A percentile compares a stretch with the other conserved stretches of the same genome.
Evolutionary conservation across 805 yeast species (phyloP).

Genomic region (Yarrowia divulgata): DNA sequence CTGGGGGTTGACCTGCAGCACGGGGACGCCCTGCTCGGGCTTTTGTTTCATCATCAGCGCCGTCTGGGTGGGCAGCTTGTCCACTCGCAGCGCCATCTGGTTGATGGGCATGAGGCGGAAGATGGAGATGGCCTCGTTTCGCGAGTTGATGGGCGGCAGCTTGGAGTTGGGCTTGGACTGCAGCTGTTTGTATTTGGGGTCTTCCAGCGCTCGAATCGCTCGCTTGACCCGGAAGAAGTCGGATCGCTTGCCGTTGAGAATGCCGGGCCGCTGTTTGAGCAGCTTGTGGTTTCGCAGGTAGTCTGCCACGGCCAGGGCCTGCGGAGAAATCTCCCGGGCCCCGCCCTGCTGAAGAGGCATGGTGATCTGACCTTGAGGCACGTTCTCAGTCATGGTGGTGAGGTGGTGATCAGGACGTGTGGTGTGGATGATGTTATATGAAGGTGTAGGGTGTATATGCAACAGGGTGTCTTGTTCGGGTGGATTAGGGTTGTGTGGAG

Average conservation of each 20-base stretch:
- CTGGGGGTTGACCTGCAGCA: constrained; percentile 51
- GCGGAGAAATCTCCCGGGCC: constrained; percentile 53
- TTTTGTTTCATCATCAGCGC: constrained; percentile 74
- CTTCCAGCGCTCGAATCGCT: constrained; percentile 75
- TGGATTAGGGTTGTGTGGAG: constrained; percentile 14
- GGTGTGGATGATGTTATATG: constrained; percentile 2
- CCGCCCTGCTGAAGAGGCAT: constrained; percentile 38
- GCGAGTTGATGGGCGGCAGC: constrained; percentile 60
- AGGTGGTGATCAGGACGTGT: constrained; percentile 16
- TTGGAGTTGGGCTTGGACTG: constrained; percentile 55
- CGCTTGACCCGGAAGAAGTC: constrained; percentile 89
- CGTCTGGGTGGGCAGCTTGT: constrained; percentile 66
- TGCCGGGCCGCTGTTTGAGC: constrained; percentile 84
- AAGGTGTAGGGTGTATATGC: constrained; percentile 13
- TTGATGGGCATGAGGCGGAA: constrained; percentile 73
- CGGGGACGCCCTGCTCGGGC: constrained; percentile 65
- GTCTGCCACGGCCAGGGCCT: constrained; percentile 72
- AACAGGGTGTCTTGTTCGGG: constrained; percentile 31
- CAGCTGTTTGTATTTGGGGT: constrained; percentile 69
- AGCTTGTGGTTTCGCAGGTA: constrained; percentile 67
- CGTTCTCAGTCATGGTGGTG: constrained; percentile 34
- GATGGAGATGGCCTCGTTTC: constrained; percentile 64
- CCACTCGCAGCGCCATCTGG: constrained; percentile 77
- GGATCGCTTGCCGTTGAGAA: constrained; percentile 69
- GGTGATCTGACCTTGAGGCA: constrained; percentile 37